Conservation (phyloP, 1,284 basidiomycete species). For the Cryptococcus sp. region DNA sequence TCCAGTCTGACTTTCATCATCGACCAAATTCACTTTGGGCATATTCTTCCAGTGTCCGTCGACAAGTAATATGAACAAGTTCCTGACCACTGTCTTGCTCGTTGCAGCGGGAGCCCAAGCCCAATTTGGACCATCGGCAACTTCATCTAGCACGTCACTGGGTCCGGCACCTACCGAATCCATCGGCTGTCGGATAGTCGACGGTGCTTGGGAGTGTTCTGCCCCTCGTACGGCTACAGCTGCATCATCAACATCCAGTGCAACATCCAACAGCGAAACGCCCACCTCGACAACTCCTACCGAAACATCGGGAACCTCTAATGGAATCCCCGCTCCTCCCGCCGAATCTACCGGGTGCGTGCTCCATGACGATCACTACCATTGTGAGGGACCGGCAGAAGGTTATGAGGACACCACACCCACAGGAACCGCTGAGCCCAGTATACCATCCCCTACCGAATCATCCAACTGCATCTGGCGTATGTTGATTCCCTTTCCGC, state of each 20-base stretch:
- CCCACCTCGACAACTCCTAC: background rate
- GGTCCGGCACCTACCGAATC: conserved; percentile 11
- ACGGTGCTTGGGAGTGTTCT: too few relatives aligned
- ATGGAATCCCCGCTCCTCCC: conserved; percentile 14
- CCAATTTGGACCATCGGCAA: conserved; percentile 13
- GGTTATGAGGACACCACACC: conserved; percentile 10
- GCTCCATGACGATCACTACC: conserved; percentile 24
- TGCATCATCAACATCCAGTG: background rate
- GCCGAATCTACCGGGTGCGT: conserved; percentile 22
- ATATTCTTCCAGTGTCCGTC: too few relatives aligned
- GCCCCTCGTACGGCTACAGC: background rate
- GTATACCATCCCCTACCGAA: conserved; percentile 23
- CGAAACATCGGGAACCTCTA: background rate
- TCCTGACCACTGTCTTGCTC: conserved; percentile 1
- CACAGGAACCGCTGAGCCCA: conserved; percentile 6
- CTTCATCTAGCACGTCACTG: conserved; percentile 1
- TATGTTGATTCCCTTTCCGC: conserved; percentile 2
- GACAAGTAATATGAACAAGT: too few relatives aligned
- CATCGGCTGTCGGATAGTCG: conserved; percentile 3
- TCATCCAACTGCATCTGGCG: conserved; percentile 26
- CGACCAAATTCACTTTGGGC: too few relatives aligned
- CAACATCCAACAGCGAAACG: background rate
- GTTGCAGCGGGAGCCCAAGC: conserved; percentile 6
- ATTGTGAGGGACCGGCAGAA: conserved; percentile 21
- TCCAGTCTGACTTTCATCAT: too few relatives aligned